phyloP scores from a whole-genome alignment of 176 grass and related monocot genomes.

The Elymus sibiricus region DNA sequence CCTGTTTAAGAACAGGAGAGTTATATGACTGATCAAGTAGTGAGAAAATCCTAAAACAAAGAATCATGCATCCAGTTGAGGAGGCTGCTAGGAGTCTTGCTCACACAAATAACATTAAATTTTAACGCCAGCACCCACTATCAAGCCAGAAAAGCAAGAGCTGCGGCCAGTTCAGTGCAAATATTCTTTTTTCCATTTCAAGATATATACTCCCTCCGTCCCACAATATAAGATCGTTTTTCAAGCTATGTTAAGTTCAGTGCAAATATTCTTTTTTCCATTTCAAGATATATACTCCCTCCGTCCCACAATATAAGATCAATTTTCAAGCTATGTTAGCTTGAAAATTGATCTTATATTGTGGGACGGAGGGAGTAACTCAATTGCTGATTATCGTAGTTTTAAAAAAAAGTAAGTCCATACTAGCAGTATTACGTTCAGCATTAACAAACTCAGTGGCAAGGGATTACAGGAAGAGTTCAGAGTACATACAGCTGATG shows the following conservation, averaged over 20 bases:
- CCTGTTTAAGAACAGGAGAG: constrained; percentile 43
- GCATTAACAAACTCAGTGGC: neutral
- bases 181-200: neutral
- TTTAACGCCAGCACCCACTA: neutral
- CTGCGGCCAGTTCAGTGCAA: neutral
- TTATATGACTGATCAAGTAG: neutral
- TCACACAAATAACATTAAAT: neutral
- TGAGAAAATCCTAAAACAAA: neutral
- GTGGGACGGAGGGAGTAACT: neutral
- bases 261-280: neutral
- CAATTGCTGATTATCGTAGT: neutral
- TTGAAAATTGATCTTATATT: no score
- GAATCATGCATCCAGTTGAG: constrained; percentile 11
- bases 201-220: neutral
- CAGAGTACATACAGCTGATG: constrained; percentile 86
- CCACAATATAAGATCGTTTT: no score
- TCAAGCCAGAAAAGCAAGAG: neutral
- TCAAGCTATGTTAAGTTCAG: neutral
- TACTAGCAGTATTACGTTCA: neutral
- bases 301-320: no score
- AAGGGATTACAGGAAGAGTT: neutral
- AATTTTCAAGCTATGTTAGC: no score
- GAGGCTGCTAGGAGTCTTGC: neutral
- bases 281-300: neutral
- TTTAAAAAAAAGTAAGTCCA: neutral